phyloP scores from a whole-genome alignment of 495 filamentous ascomycete species.

The Jackrogersella minutella region DNA sequence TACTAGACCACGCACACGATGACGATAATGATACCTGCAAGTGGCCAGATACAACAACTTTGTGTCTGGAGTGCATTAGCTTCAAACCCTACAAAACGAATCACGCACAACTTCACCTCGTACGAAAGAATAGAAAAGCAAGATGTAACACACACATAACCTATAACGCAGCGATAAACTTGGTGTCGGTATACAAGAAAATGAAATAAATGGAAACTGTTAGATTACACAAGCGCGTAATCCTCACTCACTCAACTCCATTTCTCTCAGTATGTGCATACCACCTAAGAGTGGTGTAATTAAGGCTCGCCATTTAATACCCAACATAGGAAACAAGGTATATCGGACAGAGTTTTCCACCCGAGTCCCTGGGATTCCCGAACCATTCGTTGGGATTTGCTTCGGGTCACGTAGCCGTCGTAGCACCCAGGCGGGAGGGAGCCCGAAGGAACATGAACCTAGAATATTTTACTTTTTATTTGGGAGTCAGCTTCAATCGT shows the following conservation, averaged over 20 bases:
- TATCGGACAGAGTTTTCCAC: slow-evolving; percentile 11
- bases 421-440: slow-evolving; percentile 6
- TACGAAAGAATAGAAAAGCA: slow-evolving; percentile 22
- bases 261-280: slow-evolving; percentile 4
- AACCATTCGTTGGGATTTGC: slow-evolving; percentile 33
- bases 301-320: slow-evolving; percentile 35
- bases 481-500: slow-evolving; percentile 9
- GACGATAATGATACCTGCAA: slow-evolving; percentile 32
- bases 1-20: slow-evolving; percentile 21
- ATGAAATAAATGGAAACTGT: slow-evolving; percentile 4
- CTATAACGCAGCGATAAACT: slow-evolving; percentile 22
- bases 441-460: slow-evolving; percentile 32
- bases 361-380: slow-evolving; percentile 26
- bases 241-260: slow-evolving; percentile 11
- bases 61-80: slow-evolving; percentile 40
- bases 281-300: slow-evolving; percentile 26
- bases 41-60: slow-evolving; percentile 36
- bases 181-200: slow-evolving; percentile 8
- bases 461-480: slow-evolving; percentile 4
- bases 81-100: slow-evolving; percentile 25
- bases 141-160: slow-evolving; percentile 12
- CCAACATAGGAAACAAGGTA: slow-evolving; percentile 21
- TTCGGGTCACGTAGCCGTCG: slow-evolving; percentile 28
- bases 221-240: slow-evolving; percentile 34
- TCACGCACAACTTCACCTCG: slow-evolving; percentile 11